Evolutionary conservation across 2,329 filamentous ascomycete species (phyloP).

Genomic region (Colletotrichum lentis): DNA sequence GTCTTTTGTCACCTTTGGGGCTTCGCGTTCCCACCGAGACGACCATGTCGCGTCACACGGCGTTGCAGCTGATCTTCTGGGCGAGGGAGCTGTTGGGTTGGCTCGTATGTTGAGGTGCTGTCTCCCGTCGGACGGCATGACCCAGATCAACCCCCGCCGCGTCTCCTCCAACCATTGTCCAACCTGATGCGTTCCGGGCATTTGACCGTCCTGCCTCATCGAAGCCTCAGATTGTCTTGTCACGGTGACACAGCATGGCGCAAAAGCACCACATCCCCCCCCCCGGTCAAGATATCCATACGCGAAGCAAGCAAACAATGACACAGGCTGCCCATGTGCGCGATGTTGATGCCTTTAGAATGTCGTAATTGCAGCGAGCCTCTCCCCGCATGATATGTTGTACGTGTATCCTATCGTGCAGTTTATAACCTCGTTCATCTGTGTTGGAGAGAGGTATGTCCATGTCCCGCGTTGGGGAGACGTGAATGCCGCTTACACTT

Average conservation of each 20-base stretch:
- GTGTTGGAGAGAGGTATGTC: not conserved
- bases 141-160: constrained; percentile 18
- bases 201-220: constrained; percentile 30
- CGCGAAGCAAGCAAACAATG: constrained; percentile 31
- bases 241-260: constrained; percentile 25
- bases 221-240: constrained; percentile 32
- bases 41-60: constrained; percentile 11
- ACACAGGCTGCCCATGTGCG: not conserved
- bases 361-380: not conserved
- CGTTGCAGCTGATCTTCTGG: constrained; percentile 5
- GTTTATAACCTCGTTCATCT: not conserved
- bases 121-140: constrained; percentile 16
- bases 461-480: not conserved
- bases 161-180: constrained; percentile 12
- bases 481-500: constrained; percentile 7
- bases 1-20: not conserved
- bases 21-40: not conserved
- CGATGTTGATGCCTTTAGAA: not conserved
- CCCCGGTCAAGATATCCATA: constrained; percentile 7
- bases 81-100: constrained; percentile 3
- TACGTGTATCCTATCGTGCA: not conserved
- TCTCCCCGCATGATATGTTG: not conserved
- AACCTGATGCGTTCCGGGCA: constrained; percentile 7
- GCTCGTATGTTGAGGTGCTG: constrained; percentile 11
- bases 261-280: not conserved